Percentiles rank a stretch among this genome's conserved stretches.
These are phyloP conservation scores for Penicillium sp. DNA, from an alignment of 2,329 filamentous ascomycete genomes.

Conservation along the genomic window DNA sequence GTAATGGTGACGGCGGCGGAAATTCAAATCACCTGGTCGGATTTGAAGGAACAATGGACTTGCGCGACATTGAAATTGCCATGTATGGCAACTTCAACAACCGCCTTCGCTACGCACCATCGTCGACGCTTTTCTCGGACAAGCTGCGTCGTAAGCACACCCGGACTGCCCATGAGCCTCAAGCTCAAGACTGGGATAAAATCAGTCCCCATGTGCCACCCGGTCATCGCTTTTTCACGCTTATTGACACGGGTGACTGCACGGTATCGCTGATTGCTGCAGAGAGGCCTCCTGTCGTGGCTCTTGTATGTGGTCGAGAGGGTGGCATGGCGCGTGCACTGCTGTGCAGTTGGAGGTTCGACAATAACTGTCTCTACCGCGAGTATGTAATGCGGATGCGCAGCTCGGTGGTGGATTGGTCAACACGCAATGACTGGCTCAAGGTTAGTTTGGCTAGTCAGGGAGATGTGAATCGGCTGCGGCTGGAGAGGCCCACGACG, in stretches of 20 bases:
- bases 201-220: constrained; percentile 11
- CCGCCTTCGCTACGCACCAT: constrained; percentile 16
- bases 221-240: constrained; percentile 26
- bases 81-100: constrained; percentile 17
- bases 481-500: neutral
- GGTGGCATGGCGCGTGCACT: constrained; percentile 30
- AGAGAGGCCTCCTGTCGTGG: constrained; percentile 25
- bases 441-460: constrained; percentile 18
- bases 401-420: constrained; percentile 16
- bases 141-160: constrained; percentile 6
- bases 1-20: constrained; percentile 11
- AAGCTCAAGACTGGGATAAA: neutral
- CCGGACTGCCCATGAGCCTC: constrained; percentile 9
- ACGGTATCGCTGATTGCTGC: constrained; percentile 28
- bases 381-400: constrained; percentile 19
- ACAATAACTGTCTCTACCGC: constrained; percentile 17
- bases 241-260: constrained; percentile 30
- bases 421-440: constrained; percentile 16
- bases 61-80: constrained; percentile 14
- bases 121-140: constrained; percentile 15
- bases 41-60: constrained; percentile 17
- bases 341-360: constrained; percentile 22
- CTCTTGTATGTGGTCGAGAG: constrained; percentile 27
- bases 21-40: constrained; percentile 15
- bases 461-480: neutral